Conservation (phyloP, 805 yeast species). For the Starmerella apicola region DNA sequence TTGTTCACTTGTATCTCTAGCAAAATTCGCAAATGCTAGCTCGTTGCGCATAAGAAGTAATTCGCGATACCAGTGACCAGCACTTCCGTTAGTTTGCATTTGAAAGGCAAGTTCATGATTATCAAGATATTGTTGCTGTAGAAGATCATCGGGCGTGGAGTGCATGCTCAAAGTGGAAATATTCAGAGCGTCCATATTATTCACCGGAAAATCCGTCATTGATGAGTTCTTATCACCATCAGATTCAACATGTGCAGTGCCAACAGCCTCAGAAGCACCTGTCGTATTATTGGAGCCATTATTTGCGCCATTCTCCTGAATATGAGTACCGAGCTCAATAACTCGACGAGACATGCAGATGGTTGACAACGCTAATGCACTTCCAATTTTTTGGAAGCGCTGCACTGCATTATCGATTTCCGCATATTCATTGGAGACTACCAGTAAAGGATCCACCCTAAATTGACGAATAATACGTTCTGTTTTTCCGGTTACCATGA, state of each 20-base stretch:
- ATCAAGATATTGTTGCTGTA: not conserved
- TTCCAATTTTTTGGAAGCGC: conserved; percentile 26
- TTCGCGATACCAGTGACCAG: conserved; percentile 34
- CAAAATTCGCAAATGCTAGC: conserved; percentile 44
- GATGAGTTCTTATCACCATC: not conserved
- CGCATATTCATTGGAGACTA: conserved; percentile 28
- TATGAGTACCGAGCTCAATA: not conserved
- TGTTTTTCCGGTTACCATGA: conserved; percentile 26
- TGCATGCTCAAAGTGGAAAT: not conserved
- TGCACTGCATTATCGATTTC: conserved; percentile 27
- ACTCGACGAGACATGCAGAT: conserved; percentile 23
- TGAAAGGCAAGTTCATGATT: conserved; percentile 3
- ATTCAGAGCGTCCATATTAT: not conserved
- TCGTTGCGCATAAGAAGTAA: conserved; percentile 46
- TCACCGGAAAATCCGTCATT: not conserved
- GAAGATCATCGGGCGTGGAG: not conserved
- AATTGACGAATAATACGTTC: conserved; percentile 28
- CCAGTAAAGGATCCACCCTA: conserved; percentile 38
- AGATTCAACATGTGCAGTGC: not conserved
- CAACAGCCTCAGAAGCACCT: conserved; percentile 1
- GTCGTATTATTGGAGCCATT: conserved; percentile 1
- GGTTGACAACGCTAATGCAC: conserved; percentile 30
- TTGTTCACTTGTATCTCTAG: conserved; percentile 37
- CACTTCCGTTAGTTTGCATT: conserved; percentile 6
- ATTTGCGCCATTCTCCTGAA: not conserved